Base-by-base conservation (phyloP, 192 early-diverging fungal genomes). In the Backusella westeae region DNA sequence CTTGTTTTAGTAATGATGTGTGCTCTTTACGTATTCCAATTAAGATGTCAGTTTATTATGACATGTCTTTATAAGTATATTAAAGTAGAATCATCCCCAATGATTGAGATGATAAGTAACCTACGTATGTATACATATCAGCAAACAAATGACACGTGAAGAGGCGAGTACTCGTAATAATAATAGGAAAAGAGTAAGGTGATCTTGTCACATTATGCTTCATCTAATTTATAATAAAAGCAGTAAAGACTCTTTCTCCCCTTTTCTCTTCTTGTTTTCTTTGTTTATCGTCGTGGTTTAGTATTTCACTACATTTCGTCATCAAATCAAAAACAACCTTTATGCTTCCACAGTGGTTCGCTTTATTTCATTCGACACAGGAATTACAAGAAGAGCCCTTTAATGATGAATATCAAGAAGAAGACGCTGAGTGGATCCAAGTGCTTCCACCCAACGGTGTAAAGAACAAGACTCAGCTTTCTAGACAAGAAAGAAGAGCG, bases 401-500 rank as follows among this genome's bases (percentile, higher is more conserved):
- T 26, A 63, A 63, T n/a, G 56, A 26, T 29, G 23, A 63, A 14
- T 63, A 63, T 29, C 56, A 63, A 63, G 56, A 63, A 29, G 56
- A 63, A 63, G 56, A 63, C 4, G 26, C 56, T 63, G 56, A 63
- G 14, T 63, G 73, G 36, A 21, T 74, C 21, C 36, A 74, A 66
- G 34, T 65, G 23, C 21, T 66, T 59, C 3, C 65, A 56, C 14
- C 21, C 39, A 65, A 12, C 39, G 34, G 15, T 66, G 35, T 65
- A 53, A 41, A 74, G 56, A 26, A 14, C 42, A 49, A 72, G 7
- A 26, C 29, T 19, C 23, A 21, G 1, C 56, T 38, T 74, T 76
- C 75, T 44, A 69, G 75, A 41, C 75, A 76, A 39, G 75, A 76
- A 44, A 66, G 68, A 26, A 66, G 75, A 42, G 32, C 44, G 17